Evolutionary conservation across 2,329 filamentous ascomycete genomes (phyloP).

Genomic region (Coleophoma crateriformis): DNA sequence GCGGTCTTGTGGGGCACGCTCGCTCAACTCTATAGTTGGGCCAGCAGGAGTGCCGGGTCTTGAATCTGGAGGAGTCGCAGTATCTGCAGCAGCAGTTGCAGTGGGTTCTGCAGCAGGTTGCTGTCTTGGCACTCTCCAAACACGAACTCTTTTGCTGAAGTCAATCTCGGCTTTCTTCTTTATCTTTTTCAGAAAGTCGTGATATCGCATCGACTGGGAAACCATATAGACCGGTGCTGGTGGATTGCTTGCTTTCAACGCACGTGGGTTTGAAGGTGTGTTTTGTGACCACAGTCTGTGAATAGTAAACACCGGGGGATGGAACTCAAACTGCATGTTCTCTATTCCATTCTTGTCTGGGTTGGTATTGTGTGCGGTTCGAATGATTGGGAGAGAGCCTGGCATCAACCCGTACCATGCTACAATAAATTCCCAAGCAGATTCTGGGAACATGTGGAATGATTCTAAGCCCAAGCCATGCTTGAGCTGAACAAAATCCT

Average conservation of each 20-base stretch:
- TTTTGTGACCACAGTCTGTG: slow-evolving; percentile 67
- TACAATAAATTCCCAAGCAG: slow-evolving; percentile 76
- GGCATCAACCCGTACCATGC: slow-evolving; percentile 76
- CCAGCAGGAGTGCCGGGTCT: slow-evolving; percentile 20
- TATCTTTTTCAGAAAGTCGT: slow-evolving; percentile 69
- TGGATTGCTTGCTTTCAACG: slow-evolving; percentile 54
- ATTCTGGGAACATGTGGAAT: slow-evolving; percentile 70
- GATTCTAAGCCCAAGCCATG: slow-evolving; percentile 63
- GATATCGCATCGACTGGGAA: slow-evolving; percentile 63
- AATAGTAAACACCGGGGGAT: slow-evolving; percentile 79
- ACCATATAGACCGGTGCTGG: slow-evolving; percentile 62
- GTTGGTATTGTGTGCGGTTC: slow-evolving; percentile 73
- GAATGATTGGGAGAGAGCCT: slow-evolving; percentile 65
- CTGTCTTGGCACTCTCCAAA: slow-evolving; percentile 33
- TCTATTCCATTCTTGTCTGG: slow-evolving; percentile 44
- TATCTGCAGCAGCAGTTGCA: slow-evolving; percentile 32
- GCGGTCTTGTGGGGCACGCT: slow-evolving; percentile 23
- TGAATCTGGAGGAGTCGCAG: slow-evolving; percentile 31
- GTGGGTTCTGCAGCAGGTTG: slow-evolving; percentile 19
- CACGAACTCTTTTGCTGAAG: slow-evolving; percentile 64
- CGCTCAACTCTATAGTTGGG: not conserved
- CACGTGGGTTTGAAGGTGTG: slow-evolving; percentile 50
- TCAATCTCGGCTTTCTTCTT: slow-evolving; percentile 68
- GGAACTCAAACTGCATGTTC: slow-evolving; percentile 76
- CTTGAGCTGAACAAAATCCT: slow-evolving; percentile 67